phyloP scores from a whole-genome alignment of 2,329 filamentous ascomycete species.

The Hymenoscyphus fraxineus region DNA sequence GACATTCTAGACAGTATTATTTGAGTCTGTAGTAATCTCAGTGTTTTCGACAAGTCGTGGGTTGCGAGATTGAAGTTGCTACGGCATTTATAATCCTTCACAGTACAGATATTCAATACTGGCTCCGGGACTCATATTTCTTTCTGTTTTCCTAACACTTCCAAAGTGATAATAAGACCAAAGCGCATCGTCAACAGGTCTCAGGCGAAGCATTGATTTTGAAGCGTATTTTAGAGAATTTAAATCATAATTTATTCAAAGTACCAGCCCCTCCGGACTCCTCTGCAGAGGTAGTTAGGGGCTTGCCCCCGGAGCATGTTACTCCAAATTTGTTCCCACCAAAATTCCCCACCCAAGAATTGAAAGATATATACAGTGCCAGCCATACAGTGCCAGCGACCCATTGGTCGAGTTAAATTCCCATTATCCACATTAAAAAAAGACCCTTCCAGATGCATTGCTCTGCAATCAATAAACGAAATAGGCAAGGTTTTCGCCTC shows the following conservation, averaged over 20 bases:
- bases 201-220: too few relatives aligned
- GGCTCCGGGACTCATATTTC: background rate
- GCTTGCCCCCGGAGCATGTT: background rate
- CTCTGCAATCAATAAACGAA: slow-evolving; percentile 19
- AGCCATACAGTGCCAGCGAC: background rate
- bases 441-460: background rate
- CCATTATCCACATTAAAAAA: background rate
- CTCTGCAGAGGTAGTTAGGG: background rate
- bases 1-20: background rate
- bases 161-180: background rate
- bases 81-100: too few relatives aligned
- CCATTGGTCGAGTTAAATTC: background rate
- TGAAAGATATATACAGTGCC: background rate
- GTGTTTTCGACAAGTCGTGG: background rate
- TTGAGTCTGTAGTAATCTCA: background rate
- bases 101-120: background rate
- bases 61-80: background rate
- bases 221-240: background rate
- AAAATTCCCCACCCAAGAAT: background rate
- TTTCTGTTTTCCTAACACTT: too few relatives aligned
- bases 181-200: background rate
- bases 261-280: background rate
- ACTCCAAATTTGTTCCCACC: background rate
- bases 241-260: background rate
- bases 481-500: slow-evolving; percentile 13